Conservation (phyloP, 306 rosid species). For the Rubus idaeus region DNA sequence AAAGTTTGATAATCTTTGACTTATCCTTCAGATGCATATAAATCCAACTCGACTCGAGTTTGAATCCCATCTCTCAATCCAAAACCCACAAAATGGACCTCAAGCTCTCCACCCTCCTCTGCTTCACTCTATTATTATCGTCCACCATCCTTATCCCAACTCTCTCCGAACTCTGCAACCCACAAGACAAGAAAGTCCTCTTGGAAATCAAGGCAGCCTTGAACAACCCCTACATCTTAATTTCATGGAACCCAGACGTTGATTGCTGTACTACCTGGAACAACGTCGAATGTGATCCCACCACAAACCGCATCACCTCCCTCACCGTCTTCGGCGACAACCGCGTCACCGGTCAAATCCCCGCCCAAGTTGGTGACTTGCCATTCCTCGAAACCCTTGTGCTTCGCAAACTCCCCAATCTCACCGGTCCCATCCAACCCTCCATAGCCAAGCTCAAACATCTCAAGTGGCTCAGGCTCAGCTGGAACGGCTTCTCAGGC, state of each 20-base stretch:
- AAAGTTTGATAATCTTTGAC: background rate
- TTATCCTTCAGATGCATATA: background rate
- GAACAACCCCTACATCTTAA: conserved; percentile 55
- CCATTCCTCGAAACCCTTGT: conserved; percentile 49
- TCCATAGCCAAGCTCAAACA: conserved; percentile 53
- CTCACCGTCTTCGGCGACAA: conserved; percentile 40
- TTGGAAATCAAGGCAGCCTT: conserved; percentile 59
- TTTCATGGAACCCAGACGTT: conserved; percentile 56
- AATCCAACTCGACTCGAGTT: too few relatives aligned
- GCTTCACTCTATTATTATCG: conserved; percentile 18
- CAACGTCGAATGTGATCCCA: conserved; percentile 47
- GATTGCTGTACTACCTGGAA: conserved; percentile 72
- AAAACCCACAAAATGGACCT: conserved; percentile 6
- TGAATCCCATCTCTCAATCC: background rate
- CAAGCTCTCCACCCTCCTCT: conserved; percentile 2
- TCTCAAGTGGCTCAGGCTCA: conserved; percentile 41
- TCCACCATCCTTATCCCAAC: conserved; percentile 27
- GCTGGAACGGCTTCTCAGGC: conserved; percentile 57
- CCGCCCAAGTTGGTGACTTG: conserved; percentile 62
- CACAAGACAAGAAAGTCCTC: conserved; percentile 59
- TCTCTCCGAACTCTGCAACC: conserved; percentile 56
- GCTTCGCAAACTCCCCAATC: conserved; percentile 56
- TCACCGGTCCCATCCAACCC: conserved; percentile 66
- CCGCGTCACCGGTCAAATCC: conserved; percentile 49
- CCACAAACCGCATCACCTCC: conserved; percentile 61